Evolutionary conservation across 75 land plant species (phyloP), one percentile per base, ranked within the genome.

Genomic region (Cunninghamia lanceolata): DNA sequence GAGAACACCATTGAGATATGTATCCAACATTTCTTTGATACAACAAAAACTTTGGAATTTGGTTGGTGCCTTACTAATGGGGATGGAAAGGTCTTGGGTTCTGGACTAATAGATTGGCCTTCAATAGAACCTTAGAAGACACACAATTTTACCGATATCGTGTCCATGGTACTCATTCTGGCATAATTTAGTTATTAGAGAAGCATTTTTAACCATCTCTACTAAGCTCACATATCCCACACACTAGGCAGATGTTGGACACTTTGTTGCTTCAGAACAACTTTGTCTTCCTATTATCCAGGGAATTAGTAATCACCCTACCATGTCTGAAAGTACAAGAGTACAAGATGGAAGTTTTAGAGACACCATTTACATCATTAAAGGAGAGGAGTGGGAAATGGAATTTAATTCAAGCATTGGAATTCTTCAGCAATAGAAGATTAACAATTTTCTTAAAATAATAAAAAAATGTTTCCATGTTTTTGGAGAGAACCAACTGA

Each of bases 171-270:
- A 86, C 86, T 79, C 84, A 83, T 82, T 83, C 14, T 93, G 92
- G 94, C 71, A 76, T 83, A 84, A 88, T 71, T 85, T 88, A 35
- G 45, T 42, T 54, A 89, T 89, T 43, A 45, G 42, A 38, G 94
- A 95, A 87, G 47, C 87, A 9, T 92, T 90, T 91, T 84, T 98
- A 78, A 93, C 93, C 66, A 93, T 98, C 43, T 88, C 86, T 63
- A 93, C 92, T 35, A 95, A 88, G 47, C 89, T 95, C 52, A 75
- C 85, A 90, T 47, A 85, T n/a, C 83, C 96, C 13, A 94, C 93
- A n/a, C 88, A 93, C 28, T 98, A 99, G 99, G 96, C 91, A 82
- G 92, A 91, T 79, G 91, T 92, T 76, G 99, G 97, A 46, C 96
- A 96, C 87, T 77, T 93, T 42, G 71, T 98, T 87, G 91, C 96